Conservation (phyloP, 306 rosid genomes). For the Vachellia pachyceras region DNA sequence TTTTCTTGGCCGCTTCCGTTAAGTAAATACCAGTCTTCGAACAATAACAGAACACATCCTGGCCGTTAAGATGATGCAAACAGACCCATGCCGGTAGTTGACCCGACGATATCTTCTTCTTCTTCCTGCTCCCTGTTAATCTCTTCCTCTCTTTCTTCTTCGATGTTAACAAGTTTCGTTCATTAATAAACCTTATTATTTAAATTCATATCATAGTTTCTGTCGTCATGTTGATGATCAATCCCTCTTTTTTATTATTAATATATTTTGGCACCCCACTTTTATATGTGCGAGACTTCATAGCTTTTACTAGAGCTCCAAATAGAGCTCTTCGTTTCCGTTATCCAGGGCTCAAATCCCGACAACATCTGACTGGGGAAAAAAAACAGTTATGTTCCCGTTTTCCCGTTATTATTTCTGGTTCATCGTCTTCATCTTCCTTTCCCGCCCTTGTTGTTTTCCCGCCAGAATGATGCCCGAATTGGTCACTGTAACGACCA, state of each 20-base stretch:
- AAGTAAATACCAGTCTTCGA: not conserved
- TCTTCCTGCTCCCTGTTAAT: constrained; percentile 27
- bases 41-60: not conserved
- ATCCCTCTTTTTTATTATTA: not conserved
- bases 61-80: not conserved
- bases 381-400: constrained; percentile 34
- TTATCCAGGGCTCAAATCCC: constrained; percentile 20
- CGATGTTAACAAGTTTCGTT: constrained; percentile 19
- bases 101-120: constrained; percentile 49
- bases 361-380: constrained; percentile 29
- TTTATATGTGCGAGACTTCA: not conserved
- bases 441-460: constrained; percentile 54
- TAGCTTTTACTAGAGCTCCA: too few relatives aligned
- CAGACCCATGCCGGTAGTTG: constrained; percentile 46
- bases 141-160: constrained; percentile 24
- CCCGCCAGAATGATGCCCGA: constrained; percentile 50
- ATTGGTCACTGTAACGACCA: constrained; percentile 29
- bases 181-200: not conserved
- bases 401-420: constrained; percentile 32
- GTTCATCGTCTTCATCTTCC: not conserved
- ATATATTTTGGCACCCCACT: not conserved
- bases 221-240: not conserved
- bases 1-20: not conserved
- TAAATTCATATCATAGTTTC: not conserved
- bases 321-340: not conserved